These are phyloP conservation scores for Nephelium lappaceum DNA, from an alignment of 345 rosid species.

Conservation along the genomic window DNA sequence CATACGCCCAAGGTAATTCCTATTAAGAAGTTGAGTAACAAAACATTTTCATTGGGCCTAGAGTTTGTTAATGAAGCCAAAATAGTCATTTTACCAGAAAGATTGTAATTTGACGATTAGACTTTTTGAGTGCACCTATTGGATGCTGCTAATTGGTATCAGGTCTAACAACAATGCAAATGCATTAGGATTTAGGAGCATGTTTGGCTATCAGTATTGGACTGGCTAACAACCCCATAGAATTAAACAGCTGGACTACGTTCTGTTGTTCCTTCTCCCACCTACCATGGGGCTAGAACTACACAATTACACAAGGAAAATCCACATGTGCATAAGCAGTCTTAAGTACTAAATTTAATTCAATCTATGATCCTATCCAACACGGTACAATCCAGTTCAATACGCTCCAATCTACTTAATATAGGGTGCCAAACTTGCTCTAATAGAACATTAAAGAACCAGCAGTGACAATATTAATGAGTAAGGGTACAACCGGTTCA, in stretches of 20 bases:
- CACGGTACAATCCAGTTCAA: not conserved
- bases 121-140: not conserved
- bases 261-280: too few relatives aligned
- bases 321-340: too few relatives aligned
- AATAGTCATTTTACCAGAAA: not conserved
- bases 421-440: not conserved
- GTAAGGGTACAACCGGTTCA: not conserved
- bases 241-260: too few relatives aligned
- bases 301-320: too few relatives aligned
- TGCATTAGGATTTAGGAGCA: not conserved
- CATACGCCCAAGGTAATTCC: not conserved
- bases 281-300: too few relatives aligned
- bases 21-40: not conserved
- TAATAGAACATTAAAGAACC: not conserved
- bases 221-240: not conserved
- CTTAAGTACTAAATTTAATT: too few relatives aligned
- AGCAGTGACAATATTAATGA: not conserved
- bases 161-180: not conserved
- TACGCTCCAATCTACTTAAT: not conserved
- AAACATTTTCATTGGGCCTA: not conserved
- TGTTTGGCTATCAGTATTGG: not conserved
- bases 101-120: slow-evolving; percentile 3
- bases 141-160: not conserved
- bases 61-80: not conserved
- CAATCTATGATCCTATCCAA: too few relatives aligned